Conservation (phyloP, 2,329 filamentous ascomycete genomes). For the Rutstroemia sp. region DNA sequence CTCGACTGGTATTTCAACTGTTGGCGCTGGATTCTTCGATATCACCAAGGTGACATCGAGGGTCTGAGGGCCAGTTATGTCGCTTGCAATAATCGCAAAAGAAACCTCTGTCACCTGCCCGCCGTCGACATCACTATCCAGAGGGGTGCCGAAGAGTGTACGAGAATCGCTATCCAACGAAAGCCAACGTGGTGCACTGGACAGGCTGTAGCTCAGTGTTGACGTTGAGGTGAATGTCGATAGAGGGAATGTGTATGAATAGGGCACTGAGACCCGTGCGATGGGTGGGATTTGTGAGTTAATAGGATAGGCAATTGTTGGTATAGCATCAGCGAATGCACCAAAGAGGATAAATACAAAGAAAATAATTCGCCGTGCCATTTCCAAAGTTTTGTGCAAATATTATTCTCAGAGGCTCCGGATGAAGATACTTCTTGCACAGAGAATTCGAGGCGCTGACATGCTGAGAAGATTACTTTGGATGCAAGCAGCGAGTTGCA, state of each 20-base stretch:
- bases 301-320: conserved; percentile 57
- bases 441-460: conserved; percentile 2
- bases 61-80: conserved; percentile 53
- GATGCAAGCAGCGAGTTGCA: conserved; percentile 8
- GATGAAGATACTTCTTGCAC: conserved; percentile 10
- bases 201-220: conserved; percentile 59
- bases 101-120: conserved; percentile 35
- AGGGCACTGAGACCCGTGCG: conserved; percentile 59
- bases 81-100: conserved; percentile 64
- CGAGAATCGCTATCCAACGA: conserved; percentile 58
- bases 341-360: conserved; percentile 15
- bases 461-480: conserved; percentile 8
- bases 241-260: conserved; percentile 63
- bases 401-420: neutral
- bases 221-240: conserved; percentile 63
- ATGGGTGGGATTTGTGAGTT: conserved; percentile 80
- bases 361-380: conserved; percentile 19
- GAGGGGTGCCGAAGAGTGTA: conserved; percentile 65
- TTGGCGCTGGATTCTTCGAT: conserved; percentile 48
- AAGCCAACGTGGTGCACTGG: conserved; percentile 64
- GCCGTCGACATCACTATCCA: conserved; percentile 46
- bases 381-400: conserved; percentile 10
- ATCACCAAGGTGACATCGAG: conserved; percentile 67
- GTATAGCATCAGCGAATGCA: conserved; percentile 26
- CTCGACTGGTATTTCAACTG: conserved; percentile 47